Base-by-base conservation (phyloP, 768 basidiomycete genomes). In the Lactarius tabidus region DNA sequence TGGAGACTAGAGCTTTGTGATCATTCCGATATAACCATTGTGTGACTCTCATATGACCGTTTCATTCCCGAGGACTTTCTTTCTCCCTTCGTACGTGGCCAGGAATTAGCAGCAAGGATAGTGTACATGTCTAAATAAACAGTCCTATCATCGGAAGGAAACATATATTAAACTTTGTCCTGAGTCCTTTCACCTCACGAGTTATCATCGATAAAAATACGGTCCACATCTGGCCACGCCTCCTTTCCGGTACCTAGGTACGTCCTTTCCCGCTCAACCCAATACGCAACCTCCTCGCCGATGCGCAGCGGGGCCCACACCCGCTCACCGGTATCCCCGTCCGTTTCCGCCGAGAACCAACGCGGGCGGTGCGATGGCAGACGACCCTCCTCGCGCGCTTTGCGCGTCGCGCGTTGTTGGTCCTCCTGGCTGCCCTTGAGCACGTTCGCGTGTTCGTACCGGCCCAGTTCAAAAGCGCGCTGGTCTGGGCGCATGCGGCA, bases 401-500 rank as follows among this genome's bases (percentile, higher is more conserved):
- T 82, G 63, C 95, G 78, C 17, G 89, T 92, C 53, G 76, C 78
- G 12, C 80, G 79, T 77, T 98, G 95, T 71, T 80, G 83, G 69
- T 95, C 93, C 73, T 98, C 95, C 73, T 93, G 91, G 71, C 77
- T 78, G 45, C 80, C 78, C 79, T 93, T 98, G 72, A 91, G 79
- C 63, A 80, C 84, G 74, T 91, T 97, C 64, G 90, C 93, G 55
- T 84, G 80, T 71, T 91, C 93, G 70, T 93, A 95, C 72, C 83
- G 80, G 51, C 93, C 95, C 69, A 87, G 73, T 79, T 98, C 95
- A 74, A 98, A 98, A 29, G 95, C 94, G 31, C 95, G 83, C 74
- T 97, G 95, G 73, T 98, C 95, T 0, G 94, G 94, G 0, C 95
- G 85, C 31, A 97, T 76, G 4, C 96, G 85, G 73, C 95, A 98